Evolutionary conservation across 805 yeast genomes (phyloP), one percentile per base, ranked within the genome.

Genomic region (Cyberlindnera misumaiensis): DNA sequence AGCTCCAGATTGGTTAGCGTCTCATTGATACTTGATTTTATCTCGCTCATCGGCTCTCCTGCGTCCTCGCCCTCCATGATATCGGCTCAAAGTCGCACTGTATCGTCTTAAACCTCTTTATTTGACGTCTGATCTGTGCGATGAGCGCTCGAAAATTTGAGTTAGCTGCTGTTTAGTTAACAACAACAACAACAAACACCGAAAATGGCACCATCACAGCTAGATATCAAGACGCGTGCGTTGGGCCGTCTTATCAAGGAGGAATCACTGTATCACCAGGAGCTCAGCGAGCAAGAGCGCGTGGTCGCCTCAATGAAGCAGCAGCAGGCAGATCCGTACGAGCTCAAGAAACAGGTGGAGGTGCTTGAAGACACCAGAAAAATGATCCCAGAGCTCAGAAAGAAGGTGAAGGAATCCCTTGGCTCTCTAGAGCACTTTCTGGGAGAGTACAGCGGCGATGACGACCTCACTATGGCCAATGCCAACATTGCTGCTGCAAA

Each of bases 211-310:
- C 93, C 90, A 24, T 65, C 85, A 2, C 77, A 70, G 43, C 60
- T 83, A 30, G 83, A 81, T 50, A 83, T 86, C 56, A 84, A 83
- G 49, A 68, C 73, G 28, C 75, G 72, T 41, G 88, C 95, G 1
- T 65, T 86, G 36, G 69, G 72, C 43, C 68, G 95, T 44, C 64
- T 87, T 12, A 50, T 79, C 29, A 83, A 83, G 47, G 95, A 87
- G 55, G 78, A 78, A 44, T 53, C 53, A 11, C 64, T 75, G 26
- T 86, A 85, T 55, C 63, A 68, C 18, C 64, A 69, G 39, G 95
- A 85, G 50, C 65, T 73, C 28, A 56, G 56, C 12, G 80, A 77
- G 34, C 83, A 80, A 44, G 62, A 68, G 32, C 56, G 57, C 8
- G 62, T 60, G 40, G 69, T 82, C n/a, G 68, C 63, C 14, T 55